phyloP scores from a whole-genome alignment of 78 protist species.

The Dictyostelium brefeldianum region DNA sequence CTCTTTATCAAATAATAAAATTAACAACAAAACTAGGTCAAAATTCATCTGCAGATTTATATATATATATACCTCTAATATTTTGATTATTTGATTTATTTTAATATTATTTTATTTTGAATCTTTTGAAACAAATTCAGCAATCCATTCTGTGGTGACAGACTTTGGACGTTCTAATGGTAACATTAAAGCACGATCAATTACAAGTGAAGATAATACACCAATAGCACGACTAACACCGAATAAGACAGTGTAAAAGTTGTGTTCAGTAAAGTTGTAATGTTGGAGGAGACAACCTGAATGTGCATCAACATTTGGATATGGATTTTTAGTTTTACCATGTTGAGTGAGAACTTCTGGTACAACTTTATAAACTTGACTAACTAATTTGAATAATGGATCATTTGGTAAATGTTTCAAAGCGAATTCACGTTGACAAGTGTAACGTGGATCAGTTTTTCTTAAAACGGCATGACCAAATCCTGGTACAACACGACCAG shows the following conservation, averaged over 20 bases:
- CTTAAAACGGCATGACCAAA: conserved; percentile 98
- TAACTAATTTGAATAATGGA: conserved; percentile 92
- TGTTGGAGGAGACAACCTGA: conserved; percentile 94
- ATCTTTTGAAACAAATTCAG: not conserved
- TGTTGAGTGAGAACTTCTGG: conserved; percentile 95
- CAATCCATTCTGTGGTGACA: conserved; percentile 91
- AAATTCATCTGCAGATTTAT: too few relatives aligned
- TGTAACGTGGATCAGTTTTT: conserved; percentile 98
- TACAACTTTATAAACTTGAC: conserved; percentile 91
- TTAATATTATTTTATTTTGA: too few relatives aligned
- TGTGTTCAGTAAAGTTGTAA: conserved; percentile 67
- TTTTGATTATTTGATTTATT: too few relatives aligned
- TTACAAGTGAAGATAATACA: conserved; percentile 94
- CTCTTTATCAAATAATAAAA: too few relatives aligned
- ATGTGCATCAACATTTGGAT: conserved; percentile 99
- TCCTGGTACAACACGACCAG: conserved; percentile 98
- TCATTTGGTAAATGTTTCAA: conserved; percentile 97
- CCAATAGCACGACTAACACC: conserved; percentile 98
- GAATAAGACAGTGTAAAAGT: conserved; percentile 97
- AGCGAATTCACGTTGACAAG: conserved; percentile 98
- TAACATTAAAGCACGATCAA: conserved; percentile 94
- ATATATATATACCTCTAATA: too few relatives aligned
- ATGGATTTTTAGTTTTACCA: conserved; percentile 98
- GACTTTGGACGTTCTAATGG: conserved; percentile 99
- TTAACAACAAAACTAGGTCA: too few relatives aligned